Base-by-base conservation (phyloP, 148 eudicot species). In the Pouteria glomerata region DNA sequence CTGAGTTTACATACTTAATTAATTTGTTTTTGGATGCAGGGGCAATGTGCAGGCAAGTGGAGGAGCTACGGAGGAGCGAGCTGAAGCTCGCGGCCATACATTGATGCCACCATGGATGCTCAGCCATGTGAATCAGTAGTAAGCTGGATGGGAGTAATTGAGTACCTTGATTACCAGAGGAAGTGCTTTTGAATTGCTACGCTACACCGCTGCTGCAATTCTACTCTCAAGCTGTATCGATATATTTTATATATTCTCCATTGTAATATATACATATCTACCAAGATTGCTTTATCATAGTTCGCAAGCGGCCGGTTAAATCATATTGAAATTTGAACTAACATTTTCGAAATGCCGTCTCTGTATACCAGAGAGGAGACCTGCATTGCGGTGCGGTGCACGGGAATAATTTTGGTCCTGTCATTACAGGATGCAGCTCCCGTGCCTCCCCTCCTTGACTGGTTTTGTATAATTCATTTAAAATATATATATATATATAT, bases 91-190 rank as follows among this genome's bases (percentile, higher is more conserved):
- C 3, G 41, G 80, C 24, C 73, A 66, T 69, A 12, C 76, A 6
- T 27, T 60, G 39, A 82, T 88, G 73, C 92, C 89, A 4, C 77
- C 89, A 24, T 88, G 92, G 92, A 82, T 88, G 86, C 81, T 83
- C 33, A 81, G 73, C 56, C 89, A 79, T 66, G 61, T 69, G 73
- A 78, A 69, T 68, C 57, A 76, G 52, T 42, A 76, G 37, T 16
- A 30, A 34, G n/a, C n/a, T n/a, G 48, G 16, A 18, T 52, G 48
- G 15, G 48, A 68, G n/a, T n/a, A n/a, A n/a, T n/a, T n/a, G n/a
- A n/a, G n/a, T n/a, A n/a, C n/a, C n/a, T n/a, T n/a, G n/a, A n/a
- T n/a, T n/a, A n/a, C n/a, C n/a, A n/a, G n/a, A n/a, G n/a, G n/a
- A n/a, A n/a, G n/a, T n/a, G n/a, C n/a, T n/a, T n/a, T n/a, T n/a